Base-by-base conservation (phyloP, 371 early-diverging fungal species). In the Rhizopus microsporus region DNA sequence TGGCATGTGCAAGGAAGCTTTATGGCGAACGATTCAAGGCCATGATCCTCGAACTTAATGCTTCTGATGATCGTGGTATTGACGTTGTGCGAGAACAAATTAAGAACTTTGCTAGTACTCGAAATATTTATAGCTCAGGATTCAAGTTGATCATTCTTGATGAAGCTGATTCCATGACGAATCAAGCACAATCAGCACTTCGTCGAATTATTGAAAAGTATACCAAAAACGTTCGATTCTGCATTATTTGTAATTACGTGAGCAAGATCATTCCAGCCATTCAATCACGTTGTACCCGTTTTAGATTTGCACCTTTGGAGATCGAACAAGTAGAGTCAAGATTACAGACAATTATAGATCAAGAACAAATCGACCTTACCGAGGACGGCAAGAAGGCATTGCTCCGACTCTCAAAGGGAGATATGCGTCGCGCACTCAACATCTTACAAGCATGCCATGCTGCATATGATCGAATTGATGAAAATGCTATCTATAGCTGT, bases 41-140 rank as follows among this genome's bases (percentile, higher is more conserved):
- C 54, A 95, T 94, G 93, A 89, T 93, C 17, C 78, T 96, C 48
- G 96, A 98, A 87, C 75, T 99, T 50, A 99, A 99, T 74, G 99
- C 99, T 0, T 97, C 97, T 1, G 99, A 99, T 69, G 99, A 99
- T 64, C 89, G 99, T 62, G 99, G 99, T 65, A 98, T 99, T 63
- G 97, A 96, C 62, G 96, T 96, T n/a, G 99, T 99, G 13, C 81
- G 99, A 16, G 93, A 98, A 50, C 93, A 94, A 71, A 98, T 99
- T 73, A 99, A 97, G 73, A 92, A 83, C 59, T 99, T 99, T 91
- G 96, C 99, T 8, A 90, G 93, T 32, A 95, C 96, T 4, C 86
- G 88, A 54, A 92, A 84, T 51, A 90, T 95, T 32, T 93, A 92
- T 63, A 91, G 88, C 51, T 78, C 86, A 9, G 90, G 90, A 9